Percentiles rank a stretch among this genome's conserved stretches.
Evolutionary conservation across 2,329 filamentous ascomycete species (phyloP).

Genomic region (Berkeleyomyces rouxiae): DNA sequence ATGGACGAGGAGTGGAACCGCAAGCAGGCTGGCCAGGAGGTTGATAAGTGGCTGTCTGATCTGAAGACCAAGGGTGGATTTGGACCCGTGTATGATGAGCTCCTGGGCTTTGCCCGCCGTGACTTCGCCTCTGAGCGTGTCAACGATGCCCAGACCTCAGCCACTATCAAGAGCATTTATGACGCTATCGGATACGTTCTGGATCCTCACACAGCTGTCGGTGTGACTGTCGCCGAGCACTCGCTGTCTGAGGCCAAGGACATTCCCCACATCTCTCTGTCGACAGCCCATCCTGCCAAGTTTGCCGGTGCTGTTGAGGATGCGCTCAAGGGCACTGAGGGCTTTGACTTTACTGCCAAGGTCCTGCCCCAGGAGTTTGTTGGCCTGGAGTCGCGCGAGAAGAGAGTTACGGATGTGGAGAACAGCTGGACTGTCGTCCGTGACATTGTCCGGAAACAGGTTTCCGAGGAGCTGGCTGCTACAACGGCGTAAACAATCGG

Average conservation of each 20-base stretch:
- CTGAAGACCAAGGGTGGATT: slow-evolving; percentile 75
- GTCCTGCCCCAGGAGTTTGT: slow-evolving; percentile 71
- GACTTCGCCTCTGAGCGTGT: slow-evolving; percentile 72
- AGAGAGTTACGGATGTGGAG: slow-evolving; percentile 51
- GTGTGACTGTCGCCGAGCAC: slow-evolving; percentile 57
- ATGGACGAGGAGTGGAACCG: slow-evolving; percentile 51
- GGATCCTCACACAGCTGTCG: slow-evolving; percentile 85
- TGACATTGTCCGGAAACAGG: slow-evolving; percentile 57
- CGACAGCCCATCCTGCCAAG: slow-evolving; percentile 92
- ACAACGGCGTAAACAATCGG: background rate
- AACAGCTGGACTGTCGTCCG: slow-evolving; percentile 61
- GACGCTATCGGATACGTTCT: slow-evolving; percentile 57
- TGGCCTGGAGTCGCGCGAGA: slow-evolving; percentile 60
- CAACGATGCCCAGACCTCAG: slow-evolving; percentile 48
- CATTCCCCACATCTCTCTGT: slow-evolving; percentile 63
- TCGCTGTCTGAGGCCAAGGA: slow-evolving; percentile 39
- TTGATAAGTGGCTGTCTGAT: slow-evolving; percentile 57
- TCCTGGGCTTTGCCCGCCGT: slow-evolving; percentile 52
- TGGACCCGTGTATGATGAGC: slow-evolving; percentile 52
- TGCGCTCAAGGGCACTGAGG: slow-evolving; percentile 53
- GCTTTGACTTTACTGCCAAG: slow-evolving; percentile 56
- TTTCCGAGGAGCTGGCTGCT: slow-evolving; percentile 42
- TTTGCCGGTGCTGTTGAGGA: slow-evolving; percentile 73
- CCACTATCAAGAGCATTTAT: slow-evolving; percentile 43
- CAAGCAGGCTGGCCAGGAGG: slow-evolving; percentile 57